Conservation (phyloP, 345 rosid genomes). For the Ceriops decandra region DNA sequence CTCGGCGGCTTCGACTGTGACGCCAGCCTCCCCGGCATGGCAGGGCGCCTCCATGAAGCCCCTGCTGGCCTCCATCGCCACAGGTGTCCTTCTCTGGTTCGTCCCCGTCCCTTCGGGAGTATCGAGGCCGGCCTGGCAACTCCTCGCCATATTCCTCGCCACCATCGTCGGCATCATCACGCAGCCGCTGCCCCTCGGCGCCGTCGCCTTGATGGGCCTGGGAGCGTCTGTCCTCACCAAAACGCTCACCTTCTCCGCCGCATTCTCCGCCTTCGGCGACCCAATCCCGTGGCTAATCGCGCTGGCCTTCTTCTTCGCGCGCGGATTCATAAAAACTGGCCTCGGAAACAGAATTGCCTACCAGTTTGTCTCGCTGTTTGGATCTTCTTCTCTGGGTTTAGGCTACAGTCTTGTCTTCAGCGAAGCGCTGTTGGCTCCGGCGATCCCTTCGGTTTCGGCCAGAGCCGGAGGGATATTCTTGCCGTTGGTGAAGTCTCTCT, state of each 20-base stretch:
- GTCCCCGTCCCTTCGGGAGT: constrained; percentile 85
- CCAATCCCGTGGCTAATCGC: constrained; percentile 99
- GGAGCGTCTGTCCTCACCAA: constrained; percentile 93
- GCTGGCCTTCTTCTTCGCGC: constrained; percentile 98
- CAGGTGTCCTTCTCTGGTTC: constrained; percentile 87
- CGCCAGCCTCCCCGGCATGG: constrained; percentile 53
- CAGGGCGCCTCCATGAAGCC: constrained; percentile 89
- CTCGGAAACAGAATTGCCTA: constrained; percentile 91
- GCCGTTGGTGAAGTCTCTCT: constrained; percentile 86
- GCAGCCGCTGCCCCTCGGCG: constrained; percentile 95
- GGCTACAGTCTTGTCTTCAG: constrained; percentile 97
- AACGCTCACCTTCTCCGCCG: constrained; percentile 85
- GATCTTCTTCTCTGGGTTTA: constrained; percentile 84
- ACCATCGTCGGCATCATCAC: constrained; percentile 98
- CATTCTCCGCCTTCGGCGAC: constrained; percentile 96
- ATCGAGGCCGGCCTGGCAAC: constrained; percentile 81
- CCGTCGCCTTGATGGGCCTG: constrained; percentile 83
- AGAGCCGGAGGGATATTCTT: constrained; percentile 98
- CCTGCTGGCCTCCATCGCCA: constrained; percentile 76
- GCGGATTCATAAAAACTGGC: constrained; percentile 97
- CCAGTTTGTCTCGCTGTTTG: constrained; percentile 82
- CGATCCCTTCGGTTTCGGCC: constrained; percentile 97
- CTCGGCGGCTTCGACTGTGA: constrained; percentile 29
- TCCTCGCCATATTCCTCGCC: constrained; percentile 93
- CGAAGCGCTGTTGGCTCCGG: constrained; percentile 95